A percentile compares a stretch with the other conserved stretches of the same genome.
Evolutionary conservation across 805 yeast species (phyloP).

Genomic region (Lachancea sp.): DNA sequence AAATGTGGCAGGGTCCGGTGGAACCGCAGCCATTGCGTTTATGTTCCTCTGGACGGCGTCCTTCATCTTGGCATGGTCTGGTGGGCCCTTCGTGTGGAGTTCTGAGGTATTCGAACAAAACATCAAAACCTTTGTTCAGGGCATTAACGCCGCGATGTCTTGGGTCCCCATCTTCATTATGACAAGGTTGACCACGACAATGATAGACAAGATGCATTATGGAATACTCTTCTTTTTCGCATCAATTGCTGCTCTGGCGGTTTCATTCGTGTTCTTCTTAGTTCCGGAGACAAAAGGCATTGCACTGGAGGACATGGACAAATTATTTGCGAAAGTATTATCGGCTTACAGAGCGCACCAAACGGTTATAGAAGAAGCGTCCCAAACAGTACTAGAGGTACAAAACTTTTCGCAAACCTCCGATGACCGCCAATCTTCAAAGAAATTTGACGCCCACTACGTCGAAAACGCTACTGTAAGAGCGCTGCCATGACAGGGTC

Average conservation of each 20-base stretch:
- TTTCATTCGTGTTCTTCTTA: conserved; percentile 48
- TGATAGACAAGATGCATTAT: conserved; percentile 39
- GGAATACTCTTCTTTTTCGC: conserved; percentile 39
- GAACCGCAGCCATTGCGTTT: conserved; percentile 40
- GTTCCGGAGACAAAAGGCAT: conserved; percentile 76
- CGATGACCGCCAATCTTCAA: conserved; percentile 2
- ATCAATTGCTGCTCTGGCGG: conserved; percentile 13
- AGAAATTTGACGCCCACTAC: conserved; percentile 4
- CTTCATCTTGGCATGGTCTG: conserved; percentile 42
- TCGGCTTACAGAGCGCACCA: conserved; percentile 9
- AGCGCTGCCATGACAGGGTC: too few species aligned
- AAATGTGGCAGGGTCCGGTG: conserved; percentile 30
- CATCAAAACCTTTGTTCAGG: conserved; percentile 38
- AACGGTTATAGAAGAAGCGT: conserved; percentile 3
- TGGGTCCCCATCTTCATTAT: conserved; percentile 49
- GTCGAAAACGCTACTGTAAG: conserved; percentile 8
- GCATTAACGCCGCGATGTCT: conserved; percentile 40
- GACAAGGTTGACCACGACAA: conserved; percentile 42
- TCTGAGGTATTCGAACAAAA: conserved; percentile 42
- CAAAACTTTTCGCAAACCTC: background rate
- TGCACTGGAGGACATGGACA: conserved; percentile 53
- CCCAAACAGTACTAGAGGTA: conserved; percentile 2
- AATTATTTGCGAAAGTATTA: conserved; percentile 6
- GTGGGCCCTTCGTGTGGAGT: conserved; percentile 43
- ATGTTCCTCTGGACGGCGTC: conserved; percentile 43